Percentiles rank a stretch among this genome's conserved stretches.
Evolutionary conservation across 495 filamentous ascomycete species (phyloP).

Genomic region (Acidiella bohemica): DNA sequence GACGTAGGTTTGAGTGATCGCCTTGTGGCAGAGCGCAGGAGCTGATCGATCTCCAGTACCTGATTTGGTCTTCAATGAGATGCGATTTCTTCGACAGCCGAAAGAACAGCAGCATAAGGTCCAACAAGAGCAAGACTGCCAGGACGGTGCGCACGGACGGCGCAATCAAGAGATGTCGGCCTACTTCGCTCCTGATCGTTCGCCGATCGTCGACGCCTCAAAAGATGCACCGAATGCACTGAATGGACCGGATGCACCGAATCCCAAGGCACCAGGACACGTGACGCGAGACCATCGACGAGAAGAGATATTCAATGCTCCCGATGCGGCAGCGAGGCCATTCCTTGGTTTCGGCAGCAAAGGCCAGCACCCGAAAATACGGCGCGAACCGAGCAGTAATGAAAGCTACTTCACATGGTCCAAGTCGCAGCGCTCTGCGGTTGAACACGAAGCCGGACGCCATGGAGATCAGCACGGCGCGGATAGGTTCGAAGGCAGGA

Average conservation of each 20-base stretch:
- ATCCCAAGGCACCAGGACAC: too few species aligned
- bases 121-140: constrained; percentile 13
- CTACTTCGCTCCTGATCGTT: constrained; percentile 25
- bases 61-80: constrained; percentile 54
- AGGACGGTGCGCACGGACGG: constrained; percentile 20
- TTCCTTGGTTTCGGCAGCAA: constrained; percentile 26
- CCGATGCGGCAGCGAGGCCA: constrained; percentile 24
- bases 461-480: too few species aligned
- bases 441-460: too few species aligned
- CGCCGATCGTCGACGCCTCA: too few species aligned
- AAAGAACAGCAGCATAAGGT: constrained; percentile 21
- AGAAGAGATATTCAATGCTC: too few species aligned
- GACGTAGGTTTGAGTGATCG: constrained; percentile 18
- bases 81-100: constrained; percentile 43
- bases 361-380: constrained; percentile 15
- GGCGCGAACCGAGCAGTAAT: constrained; percentile 13
- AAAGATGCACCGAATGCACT: too few species aligned
- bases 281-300: too few species aligned
- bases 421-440: constrained; percentile 21
- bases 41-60: constrained; percentile 35
- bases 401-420: constrained; percentile 26
- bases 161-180: constrained; percentile 29
- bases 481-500: too few species aligned
- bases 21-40: neutral
- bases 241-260: too few species aligned